A percentile compares a stretch with the other conserved stretches of the same genome.
Conservation (phyloP, 176 grass and related monocot species). For the Areca catechu region DNA sequence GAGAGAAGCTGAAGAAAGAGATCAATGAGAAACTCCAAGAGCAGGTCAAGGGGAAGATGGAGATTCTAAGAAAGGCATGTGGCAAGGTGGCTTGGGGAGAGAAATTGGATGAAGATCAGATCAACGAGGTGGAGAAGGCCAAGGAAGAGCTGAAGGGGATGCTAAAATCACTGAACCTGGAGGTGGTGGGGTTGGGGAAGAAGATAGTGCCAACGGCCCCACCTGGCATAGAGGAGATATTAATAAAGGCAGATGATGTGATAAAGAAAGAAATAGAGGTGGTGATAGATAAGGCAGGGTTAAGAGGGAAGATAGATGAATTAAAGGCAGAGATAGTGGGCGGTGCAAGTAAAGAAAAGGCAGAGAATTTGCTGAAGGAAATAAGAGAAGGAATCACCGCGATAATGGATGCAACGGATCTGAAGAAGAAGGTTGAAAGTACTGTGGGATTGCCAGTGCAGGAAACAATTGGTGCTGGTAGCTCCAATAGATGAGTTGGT, state of each 20-base stretch:
- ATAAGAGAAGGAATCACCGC: slow-evolving; percentile 20
- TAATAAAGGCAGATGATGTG: background rate
- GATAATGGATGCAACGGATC: background rate
- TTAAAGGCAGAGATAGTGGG: slow-evolving; percentile 17
- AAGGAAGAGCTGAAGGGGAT: slow-evolving; percentile 6
- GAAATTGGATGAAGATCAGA: slow-evolving; percentile 3
- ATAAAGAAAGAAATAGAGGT: slow-evolving; percentile 14
- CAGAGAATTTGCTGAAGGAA: slow-evolving; percentile 5
- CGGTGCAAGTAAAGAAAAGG: slow-evolving; percentile 12
- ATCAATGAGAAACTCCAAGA: slow-evolving; percentile 19
- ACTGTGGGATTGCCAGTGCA: background rate
- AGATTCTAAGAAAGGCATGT: slow-evolving; percentile 4
- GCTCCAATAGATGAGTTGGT: too few species aligned
- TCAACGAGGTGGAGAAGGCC: background rate
- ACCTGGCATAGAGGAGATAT: slow-evolving; percentile 1
- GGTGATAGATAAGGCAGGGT: slow-evolving; percentile 7
- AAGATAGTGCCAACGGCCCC: background rate
- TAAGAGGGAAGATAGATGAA: slow-evolving; percentile 15
- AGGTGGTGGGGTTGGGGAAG: slow-evolving; percentile 8
- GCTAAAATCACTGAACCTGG: slow-evolving; percentile 14
- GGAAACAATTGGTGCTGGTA: background rate
- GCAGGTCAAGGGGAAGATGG: slow-evolving; percentile 6
- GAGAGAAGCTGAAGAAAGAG: slow-evolving; percentile 19
- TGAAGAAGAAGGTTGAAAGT: slow-evolving; percentile 4
- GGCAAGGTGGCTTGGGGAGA: slow-evolving; percentile 7